Conservation (phyloP, 2,329 filamentous ascomycete species). For the Falciphora oryzae region DNA sequence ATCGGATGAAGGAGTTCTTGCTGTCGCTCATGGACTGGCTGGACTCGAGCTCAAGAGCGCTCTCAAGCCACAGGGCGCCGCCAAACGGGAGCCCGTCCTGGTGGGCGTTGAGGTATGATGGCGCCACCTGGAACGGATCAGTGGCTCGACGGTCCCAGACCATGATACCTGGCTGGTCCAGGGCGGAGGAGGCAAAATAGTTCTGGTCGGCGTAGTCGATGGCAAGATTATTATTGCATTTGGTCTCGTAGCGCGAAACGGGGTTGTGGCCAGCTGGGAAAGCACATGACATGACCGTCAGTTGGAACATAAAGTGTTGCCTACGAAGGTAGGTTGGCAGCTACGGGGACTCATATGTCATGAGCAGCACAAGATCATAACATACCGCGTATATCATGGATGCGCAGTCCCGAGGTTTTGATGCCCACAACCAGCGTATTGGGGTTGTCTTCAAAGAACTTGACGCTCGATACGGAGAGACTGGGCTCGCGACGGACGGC, state of each 20-base stretch:
- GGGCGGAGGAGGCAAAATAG: slow-evolving; percentile 75
- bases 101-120: slow-evolving; percentile 49
- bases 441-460: slow-evolving; percentile 74
- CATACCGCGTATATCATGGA: slow-evolving; percentile 73
- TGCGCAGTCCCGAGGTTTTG: slow-evolving; percentile 65
- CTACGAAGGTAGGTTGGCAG: neutral
- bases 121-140: slow-evolving; percentile 44
- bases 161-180: slow-evolving; percentile 68
- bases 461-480: slow-evolving; percentile 74
- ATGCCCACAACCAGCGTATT: slow-evolving; percentile 71
- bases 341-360: no score
- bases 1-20: slow-evolving; percentile 56
- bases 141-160: slow-evolving; percentile 72
- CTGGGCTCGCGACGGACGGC: slow-evolving; percentile 55
- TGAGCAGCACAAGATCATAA: slow-evolving; percentile 17
- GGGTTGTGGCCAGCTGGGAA: neutral
- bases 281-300: neutral
- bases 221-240: slow-evolving; percentile 64
- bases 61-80: slow-evolving; percentile 51
- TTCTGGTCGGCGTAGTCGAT: slow-evolving; percentile 78
- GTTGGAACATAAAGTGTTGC: neutral
- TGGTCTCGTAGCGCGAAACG: slow-evolving; percentile 39
- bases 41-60: slow-evolving; percentile 49
- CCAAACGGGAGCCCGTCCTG: slow-evolving; percentile 60
- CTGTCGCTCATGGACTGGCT: slow-evolving; percentile 44